phyloP scores from a whole-genome alignment of 108 stramenopile species.

The Licmophora abbreviata region DNA sequence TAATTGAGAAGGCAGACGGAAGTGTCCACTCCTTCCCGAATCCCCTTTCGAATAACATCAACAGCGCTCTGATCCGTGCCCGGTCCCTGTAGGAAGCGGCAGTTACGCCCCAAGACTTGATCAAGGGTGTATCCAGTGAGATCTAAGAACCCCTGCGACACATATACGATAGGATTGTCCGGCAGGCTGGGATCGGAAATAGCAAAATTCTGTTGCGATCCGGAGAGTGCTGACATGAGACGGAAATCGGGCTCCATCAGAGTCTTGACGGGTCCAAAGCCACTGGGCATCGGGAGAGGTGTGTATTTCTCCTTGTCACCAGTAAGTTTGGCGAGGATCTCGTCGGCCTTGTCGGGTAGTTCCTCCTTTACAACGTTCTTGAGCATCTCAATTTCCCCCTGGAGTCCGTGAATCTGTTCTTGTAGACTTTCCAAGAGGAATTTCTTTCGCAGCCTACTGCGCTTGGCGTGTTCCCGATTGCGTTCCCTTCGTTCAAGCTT shows the following conservation, averaged over 20 bases:
- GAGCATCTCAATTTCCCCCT: slow-evolving; percentile 70
- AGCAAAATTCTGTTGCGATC: slow-evolving; percentile 95
- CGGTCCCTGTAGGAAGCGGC: slow-evolving; percentile 96
- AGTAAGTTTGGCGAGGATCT: slow-evolving; percentile 27
- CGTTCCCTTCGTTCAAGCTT: slow-evolving; percentile 80
- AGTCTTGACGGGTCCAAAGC: slow-evolving; percentile 89
- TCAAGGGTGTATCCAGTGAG: slow-evolving; percentile 92
- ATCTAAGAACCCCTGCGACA: slow-evolving; percentile 85
- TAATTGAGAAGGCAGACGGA: slow-evolving; percentile 88
- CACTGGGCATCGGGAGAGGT: slow-evolving; percentile 80
- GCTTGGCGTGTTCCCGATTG: slow-evolving; percentile 93
- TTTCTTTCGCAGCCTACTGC: slow-evolving; percentile 94
- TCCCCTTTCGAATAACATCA: slow-evolving; percentile 80
- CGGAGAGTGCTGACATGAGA: slow-evolving; percentile 75
- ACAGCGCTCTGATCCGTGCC: slow-evolving; percentile 85
- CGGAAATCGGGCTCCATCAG: slow-evolving; percentile 88
- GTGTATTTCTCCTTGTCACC: slow-evolving; percentile 64
- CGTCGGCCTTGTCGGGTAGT: slow-evolving; percentile 50
- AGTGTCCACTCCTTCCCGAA: slow-evolving; percentile 79
- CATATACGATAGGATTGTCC: slow-evolving; percentile 95
- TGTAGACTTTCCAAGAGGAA: slow-evolving; percentile 93
- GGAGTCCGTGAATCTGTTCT: slow-evolving; percentile 87
- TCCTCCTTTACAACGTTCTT: slow-evolving; percentile 57
- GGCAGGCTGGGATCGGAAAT: slow-evolving; percentile 94
- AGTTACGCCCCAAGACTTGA: slow-evolving; percentile 94